Conservation (phyloP, 495 filamentous ascomycete species). For the Aspergillus ostianus region DNA sequence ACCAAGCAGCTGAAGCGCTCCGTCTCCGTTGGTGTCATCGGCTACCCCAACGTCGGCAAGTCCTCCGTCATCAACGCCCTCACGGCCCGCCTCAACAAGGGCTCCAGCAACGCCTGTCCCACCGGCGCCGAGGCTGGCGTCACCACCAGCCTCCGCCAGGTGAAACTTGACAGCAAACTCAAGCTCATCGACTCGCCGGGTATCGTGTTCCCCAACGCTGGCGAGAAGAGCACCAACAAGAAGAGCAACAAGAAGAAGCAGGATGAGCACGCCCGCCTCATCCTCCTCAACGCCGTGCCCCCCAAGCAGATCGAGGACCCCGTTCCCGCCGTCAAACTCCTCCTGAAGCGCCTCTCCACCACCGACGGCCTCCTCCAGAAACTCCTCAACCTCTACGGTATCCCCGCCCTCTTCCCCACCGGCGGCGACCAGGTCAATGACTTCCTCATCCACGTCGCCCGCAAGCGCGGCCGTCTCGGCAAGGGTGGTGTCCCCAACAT, state of each 20-base stretch:
- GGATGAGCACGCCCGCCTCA: constrained; percentile 77
- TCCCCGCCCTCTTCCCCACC: constrained; percentile 69
- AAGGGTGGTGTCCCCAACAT: constrained; percentile 90
- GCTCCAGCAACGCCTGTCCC: constrained; percentile 69
- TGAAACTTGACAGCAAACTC: constrained; percentile 93
- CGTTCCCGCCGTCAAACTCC: constrained; percentile 75
- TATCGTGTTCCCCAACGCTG: constrained; percentile 79
- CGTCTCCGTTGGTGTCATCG: constrained; percentile 89
- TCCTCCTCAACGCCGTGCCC: constrained; percentile 87
- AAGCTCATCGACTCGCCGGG: constrained; percentile 94
- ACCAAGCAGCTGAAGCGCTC: constrained; percentile 82
- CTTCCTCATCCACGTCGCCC: constrained; percentile 89
- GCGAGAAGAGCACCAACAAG: constrained; percentile 49
- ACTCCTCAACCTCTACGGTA: constrained; percentile 75
- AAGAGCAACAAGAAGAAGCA: constrained; percentile 50
- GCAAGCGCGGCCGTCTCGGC: constrained; percentile 86
- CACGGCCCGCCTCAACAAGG: constrained; percentile 72
- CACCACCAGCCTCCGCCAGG: constrained; percentile 80
- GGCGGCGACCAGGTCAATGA: constrained; percentile 79
- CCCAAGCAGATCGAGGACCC: constrained; percentile 94
- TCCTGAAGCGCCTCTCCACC: constrained; percentile 72
- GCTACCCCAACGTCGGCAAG: constrained; percentile 97
- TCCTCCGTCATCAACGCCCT: constrained; percentile 96
- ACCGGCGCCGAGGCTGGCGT: constrained; percentile 91
- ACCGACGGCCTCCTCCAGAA: constrained; percentile 70